Evolutionary conservation across 805 yeast genomes (phyloP).

Genomic region (Candida silvatica): DNA sequence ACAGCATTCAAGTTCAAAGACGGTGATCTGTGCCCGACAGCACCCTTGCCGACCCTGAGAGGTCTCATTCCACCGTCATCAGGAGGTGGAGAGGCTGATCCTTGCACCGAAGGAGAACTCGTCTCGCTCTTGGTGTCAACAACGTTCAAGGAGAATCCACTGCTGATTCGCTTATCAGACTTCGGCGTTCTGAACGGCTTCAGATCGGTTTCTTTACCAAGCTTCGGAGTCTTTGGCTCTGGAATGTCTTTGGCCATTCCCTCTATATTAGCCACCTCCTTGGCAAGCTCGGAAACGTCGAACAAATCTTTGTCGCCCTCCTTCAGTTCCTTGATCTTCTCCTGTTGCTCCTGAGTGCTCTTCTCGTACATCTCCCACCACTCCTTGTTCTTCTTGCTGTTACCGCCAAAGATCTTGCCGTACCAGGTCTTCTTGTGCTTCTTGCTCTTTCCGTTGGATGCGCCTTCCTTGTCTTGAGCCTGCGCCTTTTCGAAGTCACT

Average conservation of each 20-base stretch:
- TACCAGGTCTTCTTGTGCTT: slow-evolving; percentile 36
- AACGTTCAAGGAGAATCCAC: neutral
- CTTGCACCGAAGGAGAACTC: too few relatives aligned
- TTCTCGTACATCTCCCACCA: slow-evolving; percentile 52
- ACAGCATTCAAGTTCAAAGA: slow-evolving; percentile 1
- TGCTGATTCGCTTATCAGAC: too few relatives aligned
- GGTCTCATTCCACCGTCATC: neutral
- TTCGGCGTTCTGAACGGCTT: neutral
- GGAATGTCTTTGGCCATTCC: slow-evolving; percentile 19
- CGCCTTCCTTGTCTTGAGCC: too few relatives aligned
- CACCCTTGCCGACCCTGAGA: neutral
- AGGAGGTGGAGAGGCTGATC: neutral
- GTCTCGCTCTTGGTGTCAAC: too few relatives aligned
- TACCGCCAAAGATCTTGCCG: slow-evolving; percentile 31
- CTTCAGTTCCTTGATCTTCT: too few relatives aligned
- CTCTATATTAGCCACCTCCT: slow-evolving; percentile 38
- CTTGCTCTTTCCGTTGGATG: slow-evolving; percentile 64
- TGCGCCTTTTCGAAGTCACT: slow-evolving; percentile 58
- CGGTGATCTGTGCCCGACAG: neutral
- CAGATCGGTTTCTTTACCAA: neutral
- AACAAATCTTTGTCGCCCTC: slow-evolving; percentile 25
- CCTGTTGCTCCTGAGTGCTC: slow-evolving; percentile 23
- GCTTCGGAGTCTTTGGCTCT: slow-evolving; percentile 1
- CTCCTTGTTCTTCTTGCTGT: slow-evolving; percentile 37
- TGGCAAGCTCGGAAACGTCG: slow-evolving; percentile 34